Percentiles rank a stretch among this genome's conserved stretches.
phyloP scores from a whole-genome alignment of 306 rosid species.

The Arachis stenosperma region DNA sequence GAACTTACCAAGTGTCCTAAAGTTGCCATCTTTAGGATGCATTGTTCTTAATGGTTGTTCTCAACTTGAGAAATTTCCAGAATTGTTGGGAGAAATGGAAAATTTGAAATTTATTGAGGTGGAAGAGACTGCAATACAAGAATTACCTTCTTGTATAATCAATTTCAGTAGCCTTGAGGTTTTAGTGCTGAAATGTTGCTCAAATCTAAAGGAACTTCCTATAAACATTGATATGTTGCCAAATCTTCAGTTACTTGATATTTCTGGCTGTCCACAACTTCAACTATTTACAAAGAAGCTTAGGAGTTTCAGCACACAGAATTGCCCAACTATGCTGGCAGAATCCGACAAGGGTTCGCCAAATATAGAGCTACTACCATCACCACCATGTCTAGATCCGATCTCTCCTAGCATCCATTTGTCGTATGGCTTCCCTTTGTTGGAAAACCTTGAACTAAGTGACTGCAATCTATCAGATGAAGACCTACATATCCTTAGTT shows the following conservation, averaged over 20 bases:
- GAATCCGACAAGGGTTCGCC: constrained; percentile 23
- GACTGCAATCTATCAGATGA: constrained; percentile 36
- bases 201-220: constrained; percentile 36
- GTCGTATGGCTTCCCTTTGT: constrained; percentile 27
- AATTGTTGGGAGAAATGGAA: constrained; percentile 34
- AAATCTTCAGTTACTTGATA: constrained; percentile 35
- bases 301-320: constrained; percentile 9
- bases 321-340: neutral
- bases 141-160: constrained; percentile 37
- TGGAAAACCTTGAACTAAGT: constrained; percentile 32
- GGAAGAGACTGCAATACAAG: constrained; percentile 39
- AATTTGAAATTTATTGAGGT: constrained; percentile 24
- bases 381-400: constrained; percentile 25
- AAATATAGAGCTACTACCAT: constrained; percentile 23
- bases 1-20: constrained; percentile 30
- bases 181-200: constrained; percentile 33
- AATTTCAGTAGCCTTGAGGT: constrained; percentile 28
- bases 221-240: constrained; percentile 27
- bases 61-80: constrained; percentile 38
- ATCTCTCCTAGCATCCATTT: constrained; percentile 31
- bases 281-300: constrained; percentile 34
- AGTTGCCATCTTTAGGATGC: constrained; percentile 34
- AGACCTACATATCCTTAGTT: constrained; percentile 27
- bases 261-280: constrained; percentile 43
- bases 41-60: constrained; percentile 39